Evolutionary conservation across 768 basidiomycete species (phyloP), one percentile per base, ranked within the genome.

Genomic region (Daedaleopsis nitida): DNA sequence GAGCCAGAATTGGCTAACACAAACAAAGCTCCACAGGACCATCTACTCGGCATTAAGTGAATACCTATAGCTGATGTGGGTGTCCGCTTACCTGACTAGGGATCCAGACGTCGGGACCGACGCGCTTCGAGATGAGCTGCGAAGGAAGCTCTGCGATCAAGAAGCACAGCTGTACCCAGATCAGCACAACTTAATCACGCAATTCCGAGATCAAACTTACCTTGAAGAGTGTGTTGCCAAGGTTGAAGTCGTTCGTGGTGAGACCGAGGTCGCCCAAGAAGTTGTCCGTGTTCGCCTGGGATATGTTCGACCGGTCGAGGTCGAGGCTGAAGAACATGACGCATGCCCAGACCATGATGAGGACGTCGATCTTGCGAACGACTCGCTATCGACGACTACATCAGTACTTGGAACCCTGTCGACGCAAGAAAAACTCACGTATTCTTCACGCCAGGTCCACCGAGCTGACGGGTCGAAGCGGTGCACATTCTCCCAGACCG

Each of bases 361-460:
- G 77, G 57, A 75, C 67, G 73, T 89, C 87, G 9, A 87, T 80
- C 67, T 83, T 87, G 52, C 87, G 80, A 37, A 86, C 73, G n/a
- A 86, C 39, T 53, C 68, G 68, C 84, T 85, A 56, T 3, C 27
- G 27, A 62, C 11, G 44, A 49, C 47, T 11, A 24, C 11, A 3
- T 24, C 8, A 49, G 23, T 24, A 11, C n/a, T 6, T 24, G 21
- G 39, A 11, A 8, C 24, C 19, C 23, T 11, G n/a, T 42, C 9
- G 11, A 24, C 62, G 17, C n/a, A 35, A 7, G 14, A 6, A 23
- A 38, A 1, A 45, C 77, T 55, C 57, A 83, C 82, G 71, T 76
- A 77, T 72, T 90, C 88, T 71, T 90, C 87, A 43, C 84, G 69
- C 82, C 83, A 87, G 10, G 88, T 88, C 88, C 88, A 90, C 9